Evolutionary conservation across 306 rosid genomes (phyloP).

Genomic region (Ochetophila trinervis): DNA sequence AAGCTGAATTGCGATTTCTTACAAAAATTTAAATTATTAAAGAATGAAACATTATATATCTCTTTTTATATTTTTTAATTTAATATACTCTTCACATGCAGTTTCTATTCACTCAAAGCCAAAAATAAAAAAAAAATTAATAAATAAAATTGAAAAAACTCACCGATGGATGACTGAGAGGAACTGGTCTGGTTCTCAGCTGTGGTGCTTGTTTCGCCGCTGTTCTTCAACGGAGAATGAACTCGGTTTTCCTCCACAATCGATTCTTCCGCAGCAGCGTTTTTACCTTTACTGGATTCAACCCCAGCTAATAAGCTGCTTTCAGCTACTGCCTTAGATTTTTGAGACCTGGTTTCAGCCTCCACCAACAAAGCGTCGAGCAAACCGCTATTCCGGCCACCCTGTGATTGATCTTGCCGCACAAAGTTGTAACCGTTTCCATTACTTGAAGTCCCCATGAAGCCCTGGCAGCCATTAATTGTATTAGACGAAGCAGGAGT

Average conservation of each 20-base stretch:
- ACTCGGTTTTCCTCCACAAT: conserved; percentile 9
- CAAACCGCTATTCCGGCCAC: conserved; percentile 48
- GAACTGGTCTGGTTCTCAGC: too few species aligned
- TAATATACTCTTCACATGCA: too few species aligned
- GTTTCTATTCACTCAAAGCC: too few species aligned
- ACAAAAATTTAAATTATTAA: too few species aligned
- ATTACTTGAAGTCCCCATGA: conserved; percentile 31
- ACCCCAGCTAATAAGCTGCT: conserved; percentile 12
- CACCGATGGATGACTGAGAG: too few species aligned
- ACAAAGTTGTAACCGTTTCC: conserved; percentile 17
- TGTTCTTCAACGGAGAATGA: too few species aligned
- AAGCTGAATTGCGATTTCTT: too few species aligned
- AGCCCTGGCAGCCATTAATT: conserved; percentile 35
- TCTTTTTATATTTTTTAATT: too few species aligned
- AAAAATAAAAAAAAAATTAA: too few species aligned
- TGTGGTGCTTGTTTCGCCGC: too few species aligned
- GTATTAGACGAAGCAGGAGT: conserved; percentile 49
- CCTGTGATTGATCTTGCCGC: conserved; percentile 19
- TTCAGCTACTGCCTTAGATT: conserved; percentile 24
- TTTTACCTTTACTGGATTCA: conserved; percentile 36
- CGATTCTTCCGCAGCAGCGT: not conserved
- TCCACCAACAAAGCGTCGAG: conserved; percentile 54
- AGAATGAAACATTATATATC: too few species aligned
- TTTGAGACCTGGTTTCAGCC: conserved; percentile 35
- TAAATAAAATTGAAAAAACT: too few species aligned